Base-by-base conservation (phyloP, 1,139 yeast genomes). In the Zygosaccharomyces sapae region DNA sequence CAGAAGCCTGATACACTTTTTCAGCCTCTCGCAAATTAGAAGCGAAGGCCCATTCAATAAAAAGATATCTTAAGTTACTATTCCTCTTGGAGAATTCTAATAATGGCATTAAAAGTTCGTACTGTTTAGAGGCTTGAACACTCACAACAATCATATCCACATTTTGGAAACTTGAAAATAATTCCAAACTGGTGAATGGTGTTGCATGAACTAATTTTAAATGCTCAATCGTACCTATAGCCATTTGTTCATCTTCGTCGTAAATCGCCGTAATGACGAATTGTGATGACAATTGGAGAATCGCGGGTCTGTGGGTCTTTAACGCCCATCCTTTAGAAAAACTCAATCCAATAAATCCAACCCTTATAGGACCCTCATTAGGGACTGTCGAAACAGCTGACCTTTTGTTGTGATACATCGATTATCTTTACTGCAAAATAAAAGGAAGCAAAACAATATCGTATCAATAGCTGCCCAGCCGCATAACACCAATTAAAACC, bases 351-450 rank as follows among this genome's bases (percentile, higher is more conserved):
- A 60, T 51, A 30, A 60, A 56, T 5, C 64, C 64, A 7, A 60
- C 58, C 31, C 58, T 44, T 10, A 60, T 49, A 2, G 63, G 61
- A 10, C 47, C 57, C 19, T 59, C 52, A 20, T 55, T 53, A 18
- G 63, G 61, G 3, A 58, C 59, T 6, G 62, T 59, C 3, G 62
- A 57, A 4, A 59, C 59, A 6, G 60, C 51, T 1, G 63, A 59
- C 38, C 63, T 30, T 29, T 52, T 47, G 37, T 50, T 49, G 42
- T 51, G 45, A 35, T 53, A 48, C 53, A 48, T 52, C 29, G 33
- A 24, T 27, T 31, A 33, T 27, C 6, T 34, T 19, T 16, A 16
- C 9, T 19, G 12, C n/a, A 27, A 12, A 19, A n/a, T 22, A 31
- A n/a, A 13, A 19, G 10, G 16, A 10, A 12, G 29, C 29, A 35